Evolutionary conservation across 2,329 filamentous ascomycete species (phyloP).

Genomic region (Aspergillus niger): DNA sequence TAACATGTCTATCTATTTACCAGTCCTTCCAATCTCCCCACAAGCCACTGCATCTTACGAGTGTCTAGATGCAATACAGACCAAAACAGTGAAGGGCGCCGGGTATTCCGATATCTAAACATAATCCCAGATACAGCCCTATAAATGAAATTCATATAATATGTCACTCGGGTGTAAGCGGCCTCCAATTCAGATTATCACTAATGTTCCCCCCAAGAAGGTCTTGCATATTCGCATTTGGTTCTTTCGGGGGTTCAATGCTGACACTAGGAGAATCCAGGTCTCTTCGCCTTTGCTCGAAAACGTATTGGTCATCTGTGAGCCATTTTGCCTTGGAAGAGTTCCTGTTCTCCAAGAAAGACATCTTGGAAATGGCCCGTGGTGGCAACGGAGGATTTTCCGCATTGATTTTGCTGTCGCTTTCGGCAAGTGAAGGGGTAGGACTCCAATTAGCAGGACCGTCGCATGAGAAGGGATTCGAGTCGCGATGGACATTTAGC

Average conservation of each 20-base stretch:
- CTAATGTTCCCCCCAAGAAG: conserved; percentile 28
- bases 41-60: neutral
- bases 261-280: neutral
- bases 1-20: neutral
- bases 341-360: neutral
- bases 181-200: conserved; percentile 34
- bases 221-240: conserved; percentile 5
- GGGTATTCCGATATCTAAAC: neutral
- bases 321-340: neutral
- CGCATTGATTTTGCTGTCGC: conserved; percentile 3
- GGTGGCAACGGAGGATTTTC: conserved; percentile 30
- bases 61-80: no score
- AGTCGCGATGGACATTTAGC: conserved; percentile 71
- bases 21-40: neutral
- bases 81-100: neutral
- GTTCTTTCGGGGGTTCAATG: neutral
- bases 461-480: conserved; percentile 77
- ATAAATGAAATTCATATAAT: neutral
- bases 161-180: conserved; percentile 29
- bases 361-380: neutral
- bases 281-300: neutral
- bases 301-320: neutral
- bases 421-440: neutral
- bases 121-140: neutral
- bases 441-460: conserved; percentile 81